These are phyloP conservation scores for Fusarium sacchari DNA, from an alignment of 2,329 filamentous ascomycete species.

Conservation along the genomic window DNA sequence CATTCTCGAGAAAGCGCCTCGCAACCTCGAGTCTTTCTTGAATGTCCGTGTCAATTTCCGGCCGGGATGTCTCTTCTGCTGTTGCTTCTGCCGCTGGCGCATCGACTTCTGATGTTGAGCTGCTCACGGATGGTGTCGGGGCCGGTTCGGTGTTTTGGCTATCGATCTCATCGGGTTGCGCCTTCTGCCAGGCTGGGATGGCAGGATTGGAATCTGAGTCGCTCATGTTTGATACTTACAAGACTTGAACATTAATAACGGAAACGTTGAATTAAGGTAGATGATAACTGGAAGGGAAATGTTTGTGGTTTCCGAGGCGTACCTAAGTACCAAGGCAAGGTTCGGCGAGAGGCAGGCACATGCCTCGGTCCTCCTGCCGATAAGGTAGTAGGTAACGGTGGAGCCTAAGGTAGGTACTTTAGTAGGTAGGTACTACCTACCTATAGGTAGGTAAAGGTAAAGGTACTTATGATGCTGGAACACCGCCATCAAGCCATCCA, in stretches of 20 bases:
- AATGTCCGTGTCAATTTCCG: neutral
- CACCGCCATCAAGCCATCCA: neutral
- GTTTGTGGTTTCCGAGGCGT: conserved; percentile 27
- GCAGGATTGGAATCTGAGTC: conserved; percentile 47
- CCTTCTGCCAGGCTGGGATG: conserved; percentile 49
- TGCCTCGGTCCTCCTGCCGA: conserved; percentile 42
- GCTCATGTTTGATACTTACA: conserved; percentile 42
- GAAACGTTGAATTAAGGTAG: neutral
- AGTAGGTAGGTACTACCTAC: too few relatives aligned
- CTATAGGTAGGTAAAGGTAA: too few relatives aligned
- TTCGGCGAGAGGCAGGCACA: conserved; percentile 39
- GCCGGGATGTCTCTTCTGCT: conserved; percentile 7
- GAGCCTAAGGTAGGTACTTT: too few relatives aligned
- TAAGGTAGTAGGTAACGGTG: too few relatives aligned
- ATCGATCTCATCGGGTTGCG: conserved; percentile 26
- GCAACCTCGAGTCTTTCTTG: conserved; percentile 68
- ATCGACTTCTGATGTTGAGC: conserved; percentile 30
- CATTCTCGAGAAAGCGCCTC: conserved; percentile 78
- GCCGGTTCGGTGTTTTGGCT: conserved; percentile 25
- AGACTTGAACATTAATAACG: neutral
- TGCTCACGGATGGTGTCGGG: conserved; percentile 31
- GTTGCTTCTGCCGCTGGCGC: conserved; percentile 6
- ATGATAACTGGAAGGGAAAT: neutral
- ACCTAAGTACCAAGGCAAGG: too few relatives aligned
- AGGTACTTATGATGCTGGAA: too few relatives aligned